phyloP scores from a whole-genome alignment of 2,329 filamentous ascomycete species.

The Phoma sp. region DNA sequence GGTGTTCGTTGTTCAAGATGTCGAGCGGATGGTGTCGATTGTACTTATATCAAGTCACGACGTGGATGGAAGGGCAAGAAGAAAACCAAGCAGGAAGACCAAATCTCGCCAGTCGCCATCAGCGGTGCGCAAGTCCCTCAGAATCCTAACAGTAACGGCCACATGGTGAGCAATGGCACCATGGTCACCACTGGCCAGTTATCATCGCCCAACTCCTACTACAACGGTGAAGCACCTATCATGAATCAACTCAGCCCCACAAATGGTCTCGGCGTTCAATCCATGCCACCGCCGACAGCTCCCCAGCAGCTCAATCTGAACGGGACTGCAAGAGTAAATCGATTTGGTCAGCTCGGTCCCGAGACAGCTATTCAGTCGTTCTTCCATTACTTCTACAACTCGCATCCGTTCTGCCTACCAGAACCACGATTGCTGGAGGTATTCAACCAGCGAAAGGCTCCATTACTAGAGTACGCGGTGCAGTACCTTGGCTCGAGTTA shows the following conservation, averaged over 20 bases:
- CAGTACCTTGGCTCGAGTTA: conserved; percentile 65
- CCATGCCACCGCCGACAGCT: conserved; percentile 27
- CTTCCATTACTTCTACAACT: conserved; percentile 60
- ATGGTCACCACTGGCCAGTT: conserved; percentile 28
- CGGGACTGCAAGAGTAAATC: conserved; percentile 38
- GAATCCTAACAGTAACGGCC: conserved; percentile 26
- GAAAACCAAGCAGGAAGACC: conserved; percentile 43
- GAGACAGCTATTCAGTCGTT: conserved; percentile 42
- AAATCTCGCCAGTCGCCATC: conserved; percentile 27
- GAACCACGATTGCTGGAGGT: conserved; percentile 47
- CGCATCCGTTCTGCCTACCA: conserved; percentile 64
- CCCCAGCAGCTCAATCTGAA: conserved; percentile 40
- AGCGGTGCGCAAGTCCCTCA: conserved; percentile 31
- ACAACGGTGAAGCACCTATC: conserved; percentile 32
- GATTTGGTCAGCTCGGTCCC: conserved; percentile 37
- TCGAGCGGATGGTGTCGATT: conserved; percentile 52
- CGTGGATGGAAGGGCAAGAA: conserved; percentile 58
- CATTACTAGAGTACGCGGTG: conserved; percentile 61
- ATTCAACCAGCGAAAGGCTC: conserved; percentile 49
- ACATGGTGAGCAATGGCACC: conserved; percentile 14
- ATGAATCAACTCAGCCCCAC: conserved; percentile 35
- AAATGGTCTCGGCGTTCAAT: conserved; percentile 26
- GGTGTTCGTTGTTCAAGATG: conserved; percentile 59
- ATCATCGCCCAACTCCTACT: conserved; percentile 42
- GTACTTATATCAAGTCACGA: conserved; percentile 60